phyloP scores from a whole-genome alignment of 1,139 yeast genomes.

The Suhomyces bokatorum region DNA sequence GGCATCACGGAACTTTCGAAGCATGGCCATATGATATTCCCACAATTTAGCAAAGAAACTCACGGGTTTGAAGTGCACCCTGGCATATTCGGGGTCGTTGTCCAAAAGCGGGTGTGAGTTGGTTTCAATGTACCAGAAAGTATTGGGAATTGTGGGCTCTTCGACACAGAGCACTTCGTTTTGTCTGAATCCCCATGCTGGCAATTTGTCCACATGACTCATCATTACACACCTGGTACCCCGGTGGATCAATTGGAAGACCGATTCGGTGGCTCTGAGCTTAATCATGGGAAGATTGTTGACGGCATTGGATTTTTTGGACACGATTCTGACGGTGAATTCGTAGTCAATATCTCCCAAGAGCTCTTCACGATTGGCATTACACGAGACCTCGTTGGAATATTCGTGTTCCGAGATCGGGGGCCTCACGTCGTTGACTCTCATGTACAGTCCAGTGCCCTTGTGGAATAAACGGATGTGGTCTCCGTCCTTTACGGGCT shows the following conservation, averaged over 20 bases:
- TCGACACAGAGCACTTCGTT: conserved; percentile 76
- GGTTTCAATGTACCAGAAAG: conserved; percentile 66
- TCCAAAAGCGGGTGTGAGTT: conserved; percentile 54
- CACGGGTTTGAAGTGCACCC: conserved; percentile 24
- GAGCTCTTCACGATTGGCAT: conserved; percentile 50
- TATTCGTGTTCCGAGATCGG: conserved; percentile 83
- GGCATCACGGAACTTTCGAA: conserved; percentile 27
- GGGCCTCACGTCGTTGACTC: conserved; percentile 61
- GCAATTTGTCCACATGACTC: conserved; percentile 62
- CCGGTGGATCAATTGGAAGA: conserved; percentile 60
- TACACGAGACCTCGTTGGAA: conserved; percentile 68
- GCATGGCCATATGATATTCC: conserved; percentile 41
- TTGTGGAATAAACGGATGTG: conserved; percentile 62
- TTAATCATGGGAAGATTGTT: conserved; percentile 39
- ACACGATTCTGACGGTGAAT: conserved; percentile 46
- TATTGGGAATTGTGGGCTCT: conserved; percentile 57
- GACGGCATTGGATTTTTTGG: conserved; percentile 27
- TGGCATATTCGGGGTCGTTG: conserved; percentile 28
- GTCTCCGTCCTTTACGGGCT: conserved; percentile 50
- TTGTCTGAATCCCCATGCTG: conserved; percentile 69
- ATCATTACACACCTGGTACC: conserved; percentile 61
- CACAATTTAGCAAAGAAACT: conserved; percentile 30
- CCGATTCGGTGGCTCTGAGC: conserved; percentile 52
- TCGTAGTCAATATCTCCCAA: conserved; percentile 53
- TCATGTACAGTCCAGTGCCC: conserved; percentile 57